Base-by-base conservation (phyloP, 169 alveolate species). In the Hepatocystis sp. region DNA sequence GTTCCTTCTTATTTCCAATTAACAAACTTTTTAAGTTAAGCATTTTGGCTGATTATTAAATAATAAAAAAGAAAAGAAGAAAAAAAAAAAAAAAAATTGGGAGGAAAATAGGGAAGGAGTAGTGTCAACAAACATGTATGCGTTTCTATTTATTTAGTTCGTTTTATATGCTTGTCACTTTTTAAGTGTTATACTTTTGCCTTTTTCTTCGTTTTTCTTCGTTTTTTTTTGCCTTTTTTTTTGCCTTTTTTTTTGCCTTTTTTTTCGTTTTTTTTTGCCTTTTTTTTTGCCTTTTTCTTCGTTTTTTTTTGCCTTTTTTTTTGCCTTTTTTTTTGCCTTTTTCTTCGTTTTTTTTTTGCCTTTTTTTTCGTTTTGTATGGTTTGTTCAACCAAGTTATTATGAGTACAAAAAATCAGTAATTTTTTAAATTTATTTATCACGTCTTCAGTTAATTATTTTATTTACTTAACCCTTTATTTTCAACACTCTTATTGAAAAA, bases 11-110 rank as follows among this genome's bases (percentile, higher is more conserved):
- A 10, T 64, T 78, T 36, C 52, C 58, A 44, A 60, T 78, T 52
- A 78, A 21, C 25, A 78, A 27, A 39, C 88, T 78, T 4, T 67
- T 42, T 28, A 78, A 42, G 30, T 78, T 78, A 17, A 49, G 27
- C 88, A 78, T 78, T 61, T 58, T 78, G 13, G 0, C 4, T 23
- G 13, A 7, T 2, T 21, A 10, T n/a, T 47, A 47, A n/a, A 47
- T 47, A 23, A 36, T 36, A 36, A 36, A 36, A 10, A 36, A 5
- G 10, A 36, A 36, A 36, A 36, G 5, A 36, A 7, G 10, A 36
- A 7, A 36, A 10, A 10, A 36, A 10, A 36, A 7, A 36, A 10
- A 36, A 36, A 36, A 36, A 36, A 5, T 36, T 36, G 15, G 10
- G 10, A 36, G 10, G 47, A n/a, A n/a, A n/a, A n/a, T n/a, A n/a